Conservation (phyloP, 2,329 filamentous ascomycete genomes). For the Mariannaea sp. region DNA sequence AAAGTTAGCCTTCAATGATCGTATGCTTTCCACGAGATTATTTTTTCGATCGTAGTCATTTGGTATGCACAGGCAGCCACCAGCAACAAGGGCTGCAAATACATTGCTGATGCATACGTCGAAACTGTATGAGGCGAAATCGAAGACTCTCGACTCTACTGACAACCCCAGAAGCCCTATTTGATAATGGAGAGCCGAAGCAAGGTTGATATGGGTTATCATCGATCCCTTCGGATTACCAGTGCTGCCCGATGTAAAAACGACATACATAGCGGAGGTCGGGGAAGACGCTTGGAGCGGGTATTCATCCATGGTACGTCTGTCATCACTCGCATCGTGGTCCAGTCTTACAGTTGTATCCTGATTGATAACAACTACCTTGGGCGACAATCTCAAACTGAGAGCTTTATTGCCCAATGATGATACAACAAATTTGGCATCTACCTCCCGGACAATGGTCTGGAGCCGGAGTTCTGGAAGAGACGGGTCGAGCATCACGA, state of each 20-base stretch:
- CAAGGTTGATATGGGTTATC: slow-evolving; percentile 8
- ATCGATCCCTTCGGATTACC: slow-evolving; percentile 22
- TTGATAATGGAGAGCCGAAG: slow-evolving; percentile 7
- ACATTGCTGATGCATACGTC: slow-evolving; percentile 19
- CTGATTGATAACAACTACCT: background rate
- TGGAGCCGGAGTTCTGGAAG: slow-evolving; percentile 18
- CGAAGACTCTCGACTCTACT: slow-evolving; percentile 8
- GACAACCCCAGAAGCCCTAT: slow-evolving; percentile 1
- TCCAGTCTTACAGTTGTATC: background rate
- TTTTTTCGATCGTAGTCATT: slow-evolving; percentile 23
- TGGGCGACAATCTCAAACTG: background rate
- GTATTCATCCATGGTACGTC: too few relatives aligned
- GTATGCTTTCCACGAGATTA: slow-evolving; percentile 15
- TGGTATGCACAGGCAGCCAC: slow-evolving; percentile 30
- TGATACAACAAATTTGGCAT: background rate
- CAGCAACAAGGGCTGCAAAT: slow-evolving; percentile 15
- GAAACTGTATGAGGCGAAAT: slow-evolving; percentile 31
- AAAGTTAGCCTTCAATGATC: background rate
- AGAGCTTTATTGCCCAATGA: background rate
- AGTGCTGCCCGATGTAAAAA: slow-evolving; percentile 27
- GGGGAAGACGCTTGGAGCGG: too few relatives aligned
- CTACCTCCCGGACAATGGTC: slow-evolving; percentile 6
- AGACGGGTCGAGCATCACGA: slow-evolving; percentile 24
- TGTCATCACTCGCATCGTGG: too few relatives aligned
- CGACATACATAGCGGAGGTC: slow-evolving; percentile 7